These are phyloP conservation scores for Solanum hybrid DNA, from an alignment of 305 asterid species.

Conservation along the genomic window DNA sequence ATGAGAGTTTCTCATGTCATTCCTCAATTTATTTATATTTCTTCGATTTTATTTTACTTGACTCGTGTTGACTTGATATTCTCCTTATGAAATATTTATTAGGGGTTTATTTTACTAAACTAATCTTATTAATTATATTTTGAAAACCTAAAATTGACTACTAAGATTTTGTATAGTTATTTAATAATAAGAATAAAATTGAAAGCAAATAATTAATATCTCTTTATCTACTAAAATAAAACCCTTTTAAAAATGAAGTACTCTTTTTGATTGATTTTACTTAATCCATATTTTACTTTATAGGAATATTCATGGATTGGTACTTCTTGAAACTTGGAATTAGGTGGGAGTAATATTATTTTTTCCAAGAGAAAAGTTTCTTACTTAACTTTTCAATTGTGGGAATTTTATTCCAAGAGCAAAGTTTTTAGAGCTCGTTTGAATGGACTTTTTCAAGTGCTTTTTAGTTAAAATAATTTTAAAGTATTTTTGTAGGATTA, in stretches of 20 bases:
- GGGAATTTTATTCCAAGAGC: background rate
- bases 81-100: too few species aligned
- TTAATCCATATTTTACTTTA: background rate
- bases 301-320: background rate
- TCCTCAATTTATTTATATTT: background rate
- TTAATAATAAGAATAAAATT: too few species aligned
- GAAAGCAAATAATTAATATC: background rate
- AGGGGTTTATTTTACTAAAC: too few species aligned
- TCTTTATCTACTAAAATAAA: background rate
- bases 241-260: background rate
- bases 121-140: too few species aligned
- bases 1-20: background rate
- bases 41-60: too few species aligned
- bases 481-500: too few species aligned
- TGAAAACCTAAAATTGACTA: background rate
- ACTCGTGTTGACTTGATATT: background rate
- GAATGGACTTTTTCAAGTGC: too few species aligned
- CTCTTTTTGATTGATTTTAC: too few species aligned
- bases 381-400: background rate
- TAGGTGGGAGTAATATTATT: background rate
- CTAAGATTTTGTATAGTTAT: too few species aligned
- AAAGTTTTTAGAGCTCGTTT: background rate
- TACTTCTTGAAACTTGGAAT: background rate
- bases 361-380: background rate
- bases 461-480: too few species aligned